Conservation (phyloP, 148 eudicot genomes). For the Rheum nobile region DNA sequence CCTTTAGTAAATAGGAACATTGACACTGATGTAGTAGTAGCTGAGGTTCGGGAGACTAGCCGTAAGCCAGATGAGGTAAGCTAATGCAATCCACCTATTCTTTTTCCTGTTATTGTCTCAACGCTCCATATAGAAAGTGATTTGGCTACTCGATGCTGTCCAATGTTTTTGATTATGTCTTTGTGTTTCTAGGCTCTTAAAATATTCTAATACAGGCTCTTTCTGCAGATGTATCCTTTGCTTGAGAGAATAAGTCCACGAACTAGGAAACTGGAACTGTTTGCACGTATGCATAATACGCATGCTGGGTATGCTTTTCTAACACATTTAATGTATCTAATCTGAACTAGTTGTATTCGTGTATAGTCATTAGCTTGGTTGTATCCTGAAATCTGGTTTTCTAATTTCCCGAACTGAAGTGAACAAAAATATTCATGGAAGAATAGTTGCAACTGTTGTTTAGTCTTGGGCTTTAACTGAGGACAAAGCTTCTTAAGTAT, state of each 20-base stretch:
- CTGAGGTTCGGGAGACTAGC: constrained; percentile 99
- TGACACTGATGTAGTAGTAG: constrained; percentile 95
- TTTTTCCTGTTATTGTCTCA: neutral
- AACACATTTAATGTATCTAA: neutral
- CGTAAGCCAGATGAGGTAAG: constrained; percentile 96
- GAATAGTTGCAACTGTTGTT: neutral
- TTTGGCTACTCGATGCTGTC: neutral
- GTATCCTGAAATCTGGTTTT: neutral
- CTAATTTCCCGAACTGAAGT: neutral
- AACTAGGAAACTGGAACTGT: constrained; percentile 86
- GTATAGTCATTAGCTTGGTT: neutral
- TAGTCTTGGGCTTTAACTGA: neutral
- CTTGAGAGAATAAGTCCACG: constrained; percentile 94
- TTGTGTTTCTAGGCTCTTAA: neutral
- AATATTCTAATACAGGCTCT: neutral
- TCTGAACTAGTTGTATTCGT: neutral
- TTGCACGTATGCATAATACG: constrained; percentile 96
- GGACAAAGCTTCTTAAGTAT: no score
- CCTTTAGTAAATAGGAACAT: constrained; percentile 91
- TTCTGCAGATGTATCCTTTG: constrained; percentile 80
- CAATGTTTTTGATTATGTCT: neutral
- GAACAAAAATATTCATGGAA: neutral
- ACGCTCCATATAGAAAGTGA: neutral
- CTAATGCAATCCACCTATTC: neutral
- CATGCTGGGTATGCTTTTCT: constrained; percentile 62